These are phyloP conservation scores for Nasturtium officinale DNA, from an alignment of 345 rosid species.

Conservation along the genomic window DNA sequence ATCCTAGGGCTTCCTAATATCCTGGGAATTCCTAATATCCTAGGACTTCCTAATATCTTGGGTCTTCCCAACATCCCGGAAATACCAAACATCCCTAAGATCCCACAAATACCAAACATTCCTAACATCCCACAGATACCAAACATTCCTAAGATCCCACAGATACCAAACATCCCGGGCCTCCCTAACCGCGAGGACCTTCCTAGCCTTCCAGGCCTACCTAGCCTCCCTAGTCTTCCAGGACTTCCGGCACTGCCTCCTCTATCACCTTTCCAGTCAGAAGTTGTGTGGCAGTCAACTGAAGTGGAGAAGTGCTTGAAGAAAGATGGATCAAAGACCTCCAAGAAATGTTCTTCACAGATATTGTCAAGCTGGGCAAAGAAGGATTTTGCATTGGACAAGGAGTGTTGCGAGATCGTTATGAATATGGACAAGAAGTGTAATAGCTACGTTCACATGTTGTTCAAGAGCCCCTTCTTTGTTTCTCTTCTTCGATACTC, in stretches of 20 bases:
- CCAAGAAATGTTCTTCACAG: slow-evolving; percentile 6
- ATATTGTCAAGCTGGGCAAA: slow-evolving; percentile 2
- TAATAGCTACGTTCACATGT: background rate
- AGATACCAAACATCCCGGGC: background rate
- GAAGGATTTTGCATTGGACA: slow-evolving; percentile 16
- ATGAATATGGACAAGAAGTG: slow-evolving; percentile 8
- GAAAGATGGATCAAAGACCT: background rate
- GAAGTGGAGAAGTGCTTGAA: slow-evolving; percentile 16
- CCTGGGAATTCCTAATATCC: background rate
- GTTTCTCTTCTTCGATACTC: slow-evolving; percentile 22
- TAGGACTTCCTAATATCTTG: background rate
- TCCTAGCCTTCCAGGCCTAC: background rate
- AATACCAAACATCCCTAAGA: background rate
- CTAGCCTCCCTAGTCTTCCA: background rate
- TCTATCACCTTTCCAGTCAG: background rate
- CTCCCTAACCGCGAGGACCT: background rate
- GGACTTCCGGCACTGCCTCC: background rate
- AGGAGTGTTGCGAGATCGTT: slow-evolving; percentile 9
- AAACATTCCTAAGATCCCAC: background rate
- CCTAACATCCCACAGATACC: background rate
- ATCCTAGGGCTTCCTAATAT: background rate
- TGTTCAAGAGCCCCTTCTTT: slow-evolving; percentile 13
- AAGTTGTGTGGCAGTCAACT: background rate
- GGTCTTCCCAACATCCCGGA: background rate
- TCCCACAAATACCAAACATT: background rate